Evolutionary conservation across 2,329 filamentous ascomycete genomes (phyloP).

Genomic region (Colletotrichum falcatum): DNA sequence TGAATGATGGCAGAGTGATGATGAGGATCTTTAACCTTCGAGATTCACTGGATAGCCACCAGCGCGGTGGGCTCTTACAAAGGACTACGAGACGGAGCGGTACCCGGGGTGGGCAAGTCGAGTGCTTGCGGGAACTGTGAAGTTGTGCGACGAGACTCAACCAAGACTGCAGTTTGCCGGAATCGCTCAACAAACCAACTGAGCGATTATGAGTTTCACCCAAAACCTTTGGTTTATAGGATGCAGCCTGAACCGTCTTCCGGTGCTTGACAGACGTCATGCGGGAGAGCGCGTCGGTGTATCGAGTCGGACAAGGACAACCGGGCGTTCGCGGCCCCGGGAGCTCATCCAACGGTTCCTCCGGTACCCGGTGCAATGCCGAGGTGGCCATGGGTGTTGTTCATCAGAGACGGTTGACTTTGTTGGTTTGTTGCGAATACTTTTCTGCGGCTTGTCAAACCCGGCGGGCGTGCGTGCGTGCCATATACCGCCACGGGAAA

Average conservation of each 20-base stretch:
- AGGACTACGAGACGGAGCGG: background rate
- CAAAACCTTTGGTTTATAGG: background rate
- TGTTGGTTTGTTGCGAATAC: background rate
- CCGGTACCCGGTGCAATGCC: conserved; percentile 7
- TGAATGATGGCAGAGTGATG: background rate
- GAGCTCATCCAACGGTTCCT: conserved; percentile 6
- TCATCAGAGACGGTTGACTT: background rate
- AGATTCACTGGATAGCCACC: background rate
- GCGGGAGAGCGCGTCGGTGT: background rate
- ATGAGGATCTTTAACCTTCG: too few relatives aligned
- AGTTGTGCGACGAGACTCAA: background rate
- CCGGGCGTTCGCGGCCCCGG: background rate
- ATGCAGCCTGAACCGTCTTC: background rate
- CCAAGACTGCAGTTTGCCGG: background rate
- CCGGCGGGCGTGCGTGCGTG: too few relatives aligned
- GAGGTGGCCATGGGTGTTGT: background rate
- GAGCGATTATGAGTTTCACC: too few relatives aligned
- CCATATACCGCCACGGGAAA: background rate
- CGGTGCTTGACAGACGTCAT: background rate
- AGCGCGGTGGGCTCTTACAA: background rate
- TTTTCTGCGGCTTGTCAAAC: background rate
- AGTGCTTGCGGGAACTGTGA: background rate
- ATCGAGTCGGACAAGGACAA: background rate
- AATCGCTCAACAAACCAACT: background rate
- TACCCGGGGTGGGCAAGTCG: background rate